Evolutionary conservation across 257 asterid genomes (phyloP).

Genomic region (Coffea eugenioides): DNA sequence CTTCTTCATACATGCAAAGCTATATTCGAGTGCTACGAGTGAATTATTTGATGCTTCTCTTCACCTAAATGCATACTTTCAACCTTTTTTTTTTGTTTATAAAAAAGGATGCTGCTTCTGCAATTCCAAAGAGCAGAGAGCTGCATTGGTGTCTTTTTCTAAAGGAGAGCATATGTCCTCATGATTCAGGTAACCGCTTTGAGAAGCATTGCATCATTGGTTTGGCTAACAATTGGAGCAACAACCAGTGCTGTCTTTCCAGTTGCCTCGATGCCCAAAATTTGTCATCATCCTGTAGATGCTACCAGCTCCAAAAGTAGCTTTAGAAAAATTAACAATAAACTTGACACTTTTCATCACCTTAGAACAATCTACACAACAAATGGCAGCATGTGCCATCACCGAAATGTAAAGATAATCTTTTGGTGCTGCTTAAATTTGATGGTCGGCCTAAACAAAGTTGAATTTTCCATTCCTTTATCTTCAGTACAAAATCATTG

Average conservation of each 20-base stretch:
- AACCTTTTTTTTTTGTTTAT: background rate
- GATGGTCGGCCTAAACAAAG: background rate
- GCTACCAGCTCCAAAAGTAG: background rate
- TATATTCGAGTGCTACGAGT: too few species aligned
- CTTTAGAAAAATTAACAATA: too few species aligned
- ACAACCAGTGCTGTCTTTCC: too few species aligned
- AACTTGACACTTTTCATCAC: background rate
- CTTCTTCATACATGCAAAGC: too few species aligned
- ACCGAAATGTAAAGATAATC: background rate
- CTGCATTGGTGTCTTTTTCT: background rate
- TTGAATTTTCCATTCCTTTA: background rate
- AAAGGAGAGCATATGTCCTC: background rate
- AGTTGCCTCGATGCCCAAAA: background rate
- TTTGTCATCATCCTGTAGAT: background rate
- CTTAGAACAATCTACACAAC: too few species aligned
- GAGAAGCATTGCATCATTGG: background rate
- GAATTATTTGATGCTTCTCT: background rate
- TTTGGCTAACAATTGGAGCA: background rate
- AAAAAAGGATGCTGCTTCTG: background rate
- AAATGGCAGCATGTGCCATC: background rate
- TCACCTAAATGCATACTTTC: background rate
- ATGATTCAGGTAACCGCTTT: background rate
- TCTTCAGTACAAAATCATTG: background rate
- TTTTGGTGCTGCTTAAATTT: too few species aligned
- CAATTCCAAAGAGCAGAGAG: background rate